Percentiles rank a stretch among this genome's conserved stretches.
Evolutionary conservation across 805 yeast species (phyloP).

Genomic region (Lachancea lanzarotensis): DNA sequence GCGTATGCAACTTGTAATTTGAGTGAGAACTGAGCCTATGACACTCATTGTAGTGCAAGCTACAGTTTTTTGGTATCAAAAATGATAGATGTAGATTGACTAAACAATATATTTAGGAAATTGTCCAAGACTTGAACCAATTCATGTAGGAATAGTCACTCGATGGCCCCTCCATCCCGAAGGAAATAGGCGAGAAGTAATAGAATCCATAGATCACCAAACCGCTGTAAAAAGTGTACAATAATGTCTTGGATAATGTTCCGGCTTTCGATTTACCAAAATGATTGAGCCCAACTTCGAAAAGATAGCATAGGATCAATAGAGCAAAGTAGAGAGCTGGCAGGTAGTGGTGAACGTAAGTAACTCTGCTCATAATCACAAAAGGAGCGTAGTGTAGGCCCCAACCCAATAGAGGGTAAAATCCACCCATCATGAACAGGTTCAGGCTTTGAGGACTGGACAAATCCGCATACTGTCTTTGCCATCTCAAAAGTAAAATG

Average conservation of each 20-base stretch:
- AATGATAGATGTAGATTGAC: not conserved
- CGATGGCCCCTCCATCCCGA: slow-evolving; percentile 56
- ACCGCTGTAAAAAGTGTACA: slow-evolving; percentile 39
- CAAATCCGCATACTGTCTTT: slow-evolving; percentile 68
- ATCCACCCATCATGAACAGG: slow-evolving; percentile 60
- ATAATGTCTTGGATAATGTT: slow-evolving; percentile 18
- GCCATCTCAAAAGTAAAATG: slow-evolving; percentile 63
- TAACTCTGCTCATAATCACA: slow-evolving; percentile 76
- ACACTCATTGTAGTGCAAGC: too few relatives aligned
- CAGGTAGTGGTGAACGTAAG: slow-evolving; percentile 78
- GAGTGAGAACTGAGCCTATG: not conserved
- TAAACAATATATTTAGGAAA: slow-evolving; percentile 17
- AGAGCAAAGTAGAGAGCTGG: slow-evolving; percentile 79
- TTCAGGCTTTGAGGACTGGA: slow-evolving; percentile 40
- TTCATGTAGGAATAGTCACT: slow-evolving; percentile 38
- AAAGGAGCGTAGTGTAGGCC: slow-evolving; percentile 72
- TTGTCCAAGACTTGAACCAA: slow-evolving; percentile 46
- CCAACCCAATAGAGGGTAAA: slow-evolving; percentile 78
- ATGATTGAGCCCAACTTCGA: slow-evolving; percentile 40
- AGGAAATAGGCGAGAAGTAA: slow-evolving; percentile 54
- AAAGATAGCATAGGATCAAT: slow-evolving; percentile 46
- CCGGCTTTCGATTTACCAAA: slow-evolving; percentile 28
- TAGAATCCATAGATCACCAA: slow-evolving; percentile 49
- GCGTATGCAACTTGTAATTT: too few relatives aligned
- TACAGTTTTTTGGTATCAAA: not conserved